These are phyloP conservation scores for Trametes coccinea DNA, from an alignment of 768 basidiomycete genomes.

Conservation along the genomic window DNA sequence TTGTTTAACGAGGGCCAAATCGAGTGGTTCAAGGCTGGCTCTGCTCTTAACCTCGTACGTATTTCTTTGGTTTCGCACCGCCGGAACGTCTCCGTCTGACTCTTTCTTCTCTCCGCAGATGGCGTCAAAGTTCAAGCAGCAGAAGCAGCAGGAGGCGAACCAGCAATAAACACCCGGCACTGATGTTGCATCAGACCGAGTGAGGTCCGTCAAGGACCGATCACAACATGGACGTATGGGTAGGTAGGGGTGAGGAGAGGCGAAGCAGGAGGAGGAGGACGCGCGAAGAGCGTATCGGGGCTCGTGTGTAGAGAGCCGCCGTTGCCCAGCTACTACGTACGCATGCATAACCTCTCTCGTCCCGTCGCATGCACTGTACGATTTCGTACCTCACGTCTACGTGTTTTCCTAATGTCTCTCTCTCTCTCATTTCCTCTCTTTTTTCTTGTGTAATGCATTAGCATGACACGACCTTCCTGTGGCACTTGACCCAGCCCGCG, in stretches of 20 bases:
- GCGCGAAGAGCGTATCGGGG: neutral
- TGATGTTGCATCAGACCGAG: conserved; percentile 1
- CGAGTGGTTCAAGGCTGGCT: conserved; percentile 98
- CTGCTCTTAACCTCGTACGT: conserved; percentile 84
- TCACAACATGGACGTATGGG: neutral
- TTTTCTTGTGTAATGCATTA: conserved; percentile 19
- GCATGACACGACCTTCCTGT: conserved; percentile 8
- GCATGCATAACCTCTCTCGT: neutral
- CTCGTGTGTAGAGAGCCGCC: neutral
- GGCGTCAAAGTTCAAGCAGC: conserved; percentile 60
- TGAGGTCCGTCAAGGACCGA: too few species aligned
- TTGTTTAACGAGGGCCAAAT: conserved; percentile 98
- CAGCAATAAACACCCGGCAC: conserved; percentile 28
- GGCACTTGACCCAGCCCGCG: neutral
- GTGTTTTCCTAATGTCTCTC: conserved; percentile 19
- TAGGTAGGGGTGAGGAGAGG: neutral
- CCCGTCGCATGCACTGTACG: conserved; percentile 10
- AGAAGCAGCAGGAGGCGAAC: neutral
- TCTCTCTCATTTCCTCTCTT: conserved; percentile 5
- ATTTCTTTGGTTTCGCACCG: too few species aligned
- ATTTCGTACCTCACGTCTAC: conserved; percentile 20
- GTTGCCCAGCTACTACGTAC: conserved; percentile 4
- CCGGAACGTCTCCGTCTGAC: neutral
- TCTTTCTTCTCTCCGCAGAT: conserved; percentile 45
- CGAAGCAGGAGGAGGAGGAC: neutral